A percentile compares a stretch with the other conserved stretches of the same genome.
Conservation (phyloP, 2,329 filamentous ascomycete genomes). For the Aspergillus quadricinctus region DNA sequence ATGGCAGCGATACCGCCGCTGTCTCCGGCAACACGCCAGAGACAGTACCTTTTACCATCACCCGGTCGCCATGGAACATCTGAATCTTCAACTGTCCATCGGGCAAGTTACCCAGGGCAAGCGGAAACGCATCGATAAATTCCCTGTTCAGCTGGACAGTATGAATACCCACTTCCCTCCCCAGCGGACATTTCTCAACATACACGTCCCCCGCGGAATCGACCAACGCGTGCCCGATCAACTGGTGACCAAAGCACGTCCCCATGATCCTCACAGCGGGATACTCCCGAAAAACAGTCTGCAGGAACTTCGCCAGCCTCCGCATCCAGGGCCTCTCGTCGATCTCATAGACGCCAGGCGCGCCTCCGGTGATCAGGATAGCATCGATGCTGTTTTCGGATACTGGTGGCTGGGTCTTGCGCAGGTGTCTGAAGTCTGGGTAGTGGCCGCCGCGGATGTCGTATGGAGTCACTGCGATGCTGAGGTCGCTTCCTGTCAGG, state of each 20-base stretch:
- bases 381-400: slow-evolving; percentile 18
- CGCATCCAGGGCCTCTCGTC: slow-evolving; percentile 23
- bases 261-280: slow-evolving; percentile 29
- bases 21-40: neutral
- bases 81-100: slow-evolving; percentile 22
- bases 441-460: slow-evolving; percentile 24
- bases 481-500: slow-evolving; percentile 9
- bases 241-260: slow-evolving; percentile 32
- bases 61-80: slow-evolving; percentile 34
- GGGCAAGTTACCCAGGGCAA: neutral
- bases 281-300: slow-evolving; percentile 19
- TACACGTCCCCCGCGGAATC: slow-evolving; percentile 8
- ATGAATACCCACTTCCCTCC: slow-evolving; percentile 28
- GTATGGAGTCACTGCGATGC: slow-evolving; percentile 20
- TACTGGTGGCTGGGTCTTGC: neutral
- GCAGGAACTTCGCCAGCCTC: slow-evolving; percentile 18
- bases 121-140: slow-evolving; percentile 18
- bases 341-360: slow-evolving; percentile 18
- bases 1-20: slow-evolving; percentile 11
- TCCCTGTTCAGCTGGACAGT: slow-evolving; percentile 18
- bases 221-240: slow-evolving; percentile 19
- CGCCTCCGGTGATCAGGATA: slow-evolving; percentile 28
- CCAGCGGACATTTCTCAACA: slow-evolving; percentile 17
- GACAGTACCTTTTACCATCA: slow-evolving; percentile 11
- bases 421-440: slow-evolving; percentile 13